A percentile compares a stretch with the other conserved stretches of the same genome.
Conservation (phyloP, 1,284 basidiomycete species). For the Dichomitus squalens region DNA sequence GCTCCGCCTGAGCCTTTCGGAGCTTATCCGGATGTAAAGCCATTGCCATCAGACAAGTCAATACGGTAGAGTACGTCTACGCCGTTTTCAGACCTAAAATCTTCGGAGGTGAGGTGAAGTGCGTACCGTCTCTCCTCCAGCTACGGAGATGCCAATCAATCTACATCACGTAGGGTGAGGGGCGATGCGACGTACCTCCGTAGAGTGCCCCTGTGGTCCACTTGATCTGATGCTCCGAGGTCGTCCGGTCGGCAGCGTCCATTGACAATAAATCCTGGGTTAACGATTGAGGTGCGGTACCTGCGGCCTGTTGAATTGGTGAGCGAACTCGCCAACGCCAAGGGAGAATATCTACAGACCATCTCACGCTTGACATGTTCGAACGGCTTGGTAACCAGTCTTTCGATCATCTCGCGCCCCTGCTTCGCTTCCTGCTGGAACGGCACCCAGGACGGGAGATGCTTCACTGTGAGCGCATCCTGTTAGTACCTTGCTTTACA, state of each 20-base stretch:
- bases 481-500: background rate
- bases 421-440: conserved; percentile 33
- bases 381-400: conserved; percentile 30
- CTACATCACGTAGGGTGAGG: background rate
- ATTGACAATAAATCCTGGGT: conserved; percentile 10
- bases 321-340: background rate
- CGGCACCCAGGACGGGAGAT: conserved; percentile 40
- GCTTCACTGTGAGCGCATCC: conserved; percentile 28
- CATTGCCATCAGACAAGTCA: conserved; percentile 28
- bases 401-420: conserved; percentile 24
- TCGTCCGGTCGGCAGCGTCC: background rate
- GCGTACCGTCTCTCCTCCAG: conserved; percentile 21
- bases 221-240: conserved; percentile 19
- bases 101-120: background rate
- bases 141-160: background rate
- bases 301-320: conserved; percentile 3
- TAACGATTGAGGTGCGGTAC: conserved; percentile 20
- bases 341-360: conserved; percentile 15
- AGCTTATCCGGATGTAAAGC: conserved; percentile 26
- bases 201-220: conserved; percentile 29
- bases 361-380: conserved; percentile 33
- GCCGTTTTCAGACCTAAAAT: background rate
- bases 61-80: conserved; percentile 18
- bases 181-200: conserved; percentile 20
- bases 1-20: conserved; percentile 31